Evolutionary conservation across 768 basidiomycete species (phyloP).

Genomic region (Antrodiella citrinella): DNA sequence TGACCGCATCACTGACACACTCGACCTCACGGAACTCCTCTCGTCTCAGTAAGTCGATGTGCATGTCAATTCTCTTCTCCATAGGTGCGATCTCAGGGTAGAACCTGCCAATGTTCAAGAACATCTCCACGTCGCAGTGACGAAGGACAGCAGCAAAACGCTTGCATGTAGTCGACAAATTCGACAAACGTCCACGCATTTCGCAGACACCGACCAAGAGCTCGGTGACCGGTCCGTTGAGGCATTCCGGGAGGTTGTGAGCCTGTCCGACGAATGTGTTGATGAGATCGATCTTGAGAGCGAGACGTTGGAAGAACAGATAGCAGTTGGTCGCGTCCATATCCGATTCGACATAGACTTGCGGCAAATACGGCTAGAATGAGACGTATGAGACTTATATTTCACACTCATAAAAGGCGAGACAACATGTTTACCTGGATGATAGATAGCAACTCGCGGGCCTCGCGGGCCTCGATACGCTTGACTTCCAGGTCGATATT

Average conservation of each 20-base stretch:
- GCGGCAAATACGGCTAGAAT: slow-evolving; percentile 79
- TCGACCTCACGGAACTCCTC: slow-evolving; percentile 94
- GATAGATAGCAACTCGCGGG: slow-evolving; percentile 71
- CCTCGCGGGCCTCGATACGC: slow-evolving; percentile 78
- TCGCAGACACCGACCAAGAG: slow-evolving; percentile 92
- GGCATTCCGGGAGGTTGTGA: slow-evolving; percentile 77
- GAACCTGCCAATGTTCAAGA: slow-evolving; percentile 77
- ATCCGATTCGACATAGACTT: slow-evolving; percentile 84
- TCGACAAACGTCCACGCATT: slow-evolving; percentile 80
- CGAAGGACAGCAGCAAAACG: slow-evolving; percentile 83
- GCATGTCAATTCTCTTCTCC: slow-evolving; percentile 89
- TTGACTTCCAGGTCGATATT: slow-evolving; percentile 85
- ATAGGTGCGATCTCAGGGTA: slow-evolving; percentile 79
- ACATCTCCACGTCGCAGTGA: slow-evolving; percentile 75
- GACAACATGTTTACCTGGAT: slow-evolving; percentile 51
- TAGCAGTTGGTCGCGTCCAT: slow-evolving; percentile 84
- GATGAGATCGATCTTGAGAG: slow-evolving; percentile 81
- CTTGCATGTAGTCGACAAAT: slow-evolving; percentile 77
- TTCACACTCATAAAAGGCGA: background rate
- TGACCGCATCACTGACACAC: slow-evolving; percentile 82
- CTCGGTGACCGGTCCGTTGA: slow-evolving; percentile 78
- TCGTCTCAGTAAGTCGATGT: slow-evolving; percentile 72
- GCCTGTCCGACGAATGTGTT: slow-evolving; percentile 74
- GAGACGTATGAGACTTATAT: too few relatives aligned
- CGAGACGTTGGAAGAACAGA: slow-evolving; percentile 87